Evolutionary conservation across 306 rosid species (phyloP), one percentile per base, ranked within the genome.

Genomic region (Corylus avellana): DNA sequence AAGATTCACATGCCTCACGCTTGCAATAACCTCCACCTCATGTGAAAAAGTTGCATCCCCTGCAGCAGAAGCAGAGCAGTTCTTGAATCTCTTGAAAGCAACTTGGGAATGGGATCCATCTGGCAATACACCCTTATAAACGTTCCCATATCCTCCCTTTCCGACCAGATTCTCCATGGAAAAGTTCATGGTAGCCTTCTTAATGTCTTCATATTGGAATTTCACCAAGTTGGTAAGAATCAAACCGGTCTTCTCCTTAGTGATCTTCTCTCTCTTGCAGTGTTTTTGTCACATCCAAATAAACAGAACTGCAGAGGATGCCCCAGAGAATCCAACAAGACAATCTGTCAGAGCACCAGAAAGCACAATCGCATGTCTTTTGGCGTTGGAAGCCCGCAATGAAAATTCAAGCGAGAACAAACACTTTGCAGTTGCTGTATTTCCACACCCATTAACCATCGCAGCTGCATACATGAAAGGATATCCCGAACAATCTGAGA

Each of bases 71-170:
- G 48, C 77, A 50, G 83, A 83, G 53, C 77, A 69, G 61, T 78
- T 69, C 74, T 83, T 83, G 74, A 75, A 83, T 82, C 86, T 78
- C 51, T 83, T 83, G 55, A 83, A 48, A 12, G 86, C 83, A 70
- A 83, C 80, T 29, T 83, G 74, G 5, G 80, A 83, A 13, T 83
- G 74, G 3, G 80, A 83, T 2, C 83, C 86, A 59, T 78, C 77
- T 39, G 46, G 51, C 46, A 82, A 68, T 8, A 68, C 56, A 57
- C 85, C 85, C 37, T 73, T 82, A 47, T 82, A 77, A 20, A 82
- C 79, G 57, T 77, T 82, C n/a, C 85, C 79, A 78, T 67, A 82
- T 74, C 73, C 82, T 25, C 79, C 79, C 46, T 17, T 48, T 0
- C 82, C 86, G 18, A 82, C 58, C 20, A 74, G 74, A 51, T 83